These are phyloP conservation scores for Kuraishia hungarica DNA, from an alignment of 805 yeast genomes.

Conservation along the genomic window DNA sequence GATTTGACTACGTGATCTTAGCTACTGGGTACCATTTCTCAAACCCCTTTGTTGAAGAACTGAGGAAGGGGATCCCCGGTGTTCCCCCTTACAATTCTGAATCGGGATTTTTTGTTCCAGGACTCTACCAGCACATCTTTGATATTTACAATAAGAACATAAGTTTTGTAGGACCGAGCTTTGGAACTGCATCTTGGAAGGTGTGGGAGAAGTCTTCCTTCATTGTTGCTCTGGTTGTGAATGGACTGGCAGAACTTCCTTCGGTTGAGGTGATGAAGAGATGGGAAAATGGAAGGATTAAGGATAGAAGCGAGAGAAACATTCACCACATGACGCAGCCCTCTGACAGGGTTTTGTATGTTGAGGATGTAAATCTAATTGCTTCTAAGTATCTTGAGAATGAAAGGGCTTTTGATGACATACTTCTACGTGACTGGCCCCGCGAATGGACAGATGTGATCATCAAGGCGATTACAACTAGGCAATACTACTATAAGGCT, in stretches of 20 bases:
- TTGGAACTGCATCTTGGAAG: neutral
- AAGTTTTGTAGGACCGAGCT: neutral
- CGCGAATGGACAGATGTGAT: neutral
- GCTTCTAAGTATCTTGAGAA: neutral
- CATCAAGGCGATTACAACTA: neutral
- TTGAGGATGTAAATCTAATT: neutral
- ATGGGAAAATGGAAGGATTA: neutral
- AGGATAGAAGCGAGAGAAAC: neutral
- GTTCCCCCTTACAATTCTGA: neutral
- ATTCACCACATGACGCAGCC: neutral
- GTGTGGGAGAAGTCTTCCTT: neutral
- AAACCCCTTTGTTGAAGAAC: constrained; percentile 25
- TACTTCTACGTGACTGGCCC: neutral
- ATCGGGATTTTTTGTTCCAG: neutral
- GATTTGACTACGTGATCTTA: constrained; percentile 31
- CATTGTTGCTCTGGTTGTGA: neutral
- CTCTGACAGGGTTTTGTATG: neutral
- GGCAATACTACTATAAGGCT: neutral
- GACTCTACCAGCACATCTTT: neutral
- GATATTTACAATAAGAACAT: constrained; percentile 1
- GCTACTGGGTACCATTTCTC: constrained; percentile 46
- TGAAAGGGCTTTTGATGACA: neutral
- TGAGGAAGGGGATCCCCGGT: neutral
- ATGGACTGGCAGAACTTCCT: neutral
- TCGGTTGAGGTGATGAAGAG: neutral